Conservation (phyloP, 1,284 basidiomycete genomes). For the Meira nashicola region DNA sequence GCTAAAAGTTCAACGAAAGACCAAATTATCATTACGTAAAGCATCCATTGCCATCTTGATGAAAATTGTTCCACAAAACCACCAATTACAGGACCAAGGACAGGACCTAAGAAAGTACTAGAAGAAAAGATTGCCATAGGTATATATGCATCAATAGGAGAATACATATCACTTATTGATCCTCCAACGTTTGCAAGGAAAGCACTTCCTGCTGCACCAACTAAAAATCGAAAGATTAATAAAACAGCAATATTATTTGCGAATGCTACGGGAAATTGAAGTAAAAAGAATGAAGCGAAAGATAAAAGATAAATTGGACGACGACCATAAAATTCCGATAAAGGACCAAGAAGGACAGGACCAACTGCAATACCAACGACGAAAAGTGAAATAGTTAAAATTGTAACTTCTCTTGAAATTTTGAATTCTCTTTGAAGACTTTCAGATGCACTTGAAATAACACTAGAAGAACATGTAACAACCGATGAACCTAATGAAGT, state of each 20-base stretch:
- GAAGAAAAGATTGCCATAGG: constrained; percentile 15
- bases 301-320: background rate
- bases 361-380: constrained; percentile 6
- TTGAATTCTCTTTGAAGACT: background rate
- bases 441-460: background rate
- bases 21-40: background rate
- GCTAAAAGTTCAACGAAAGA: background rate
- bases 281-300: background rate
- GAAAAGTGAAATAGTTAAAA: constrained; percentile 4
- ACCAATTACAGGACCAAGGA: constrained; percentile 10
- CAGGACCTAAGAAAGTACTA: constrained; percentile 9
- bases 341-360: constrained; percentile 1
- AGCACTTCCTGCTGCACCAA: background rate
- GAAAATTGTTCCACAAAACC: background rate
- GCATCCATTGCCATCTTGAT: constrained; percentile 2
- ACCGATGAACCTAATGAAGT: background rate
- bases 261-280: background rate
- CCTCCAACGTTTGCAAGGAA: constrained; percentile 16
- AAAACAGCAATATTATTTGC: background rate
- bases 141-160: background rate
- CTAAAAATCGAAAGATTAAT: background rate
- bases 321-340: constrained; percentile 8
- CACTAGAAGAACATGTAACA: background rate
- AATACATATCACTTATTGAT: constrained; percentile 13
- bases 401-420: background rate